phyloP scores from a whole-genome alignment of 305 asterid species.

The Striga hermonthica region DNA sequence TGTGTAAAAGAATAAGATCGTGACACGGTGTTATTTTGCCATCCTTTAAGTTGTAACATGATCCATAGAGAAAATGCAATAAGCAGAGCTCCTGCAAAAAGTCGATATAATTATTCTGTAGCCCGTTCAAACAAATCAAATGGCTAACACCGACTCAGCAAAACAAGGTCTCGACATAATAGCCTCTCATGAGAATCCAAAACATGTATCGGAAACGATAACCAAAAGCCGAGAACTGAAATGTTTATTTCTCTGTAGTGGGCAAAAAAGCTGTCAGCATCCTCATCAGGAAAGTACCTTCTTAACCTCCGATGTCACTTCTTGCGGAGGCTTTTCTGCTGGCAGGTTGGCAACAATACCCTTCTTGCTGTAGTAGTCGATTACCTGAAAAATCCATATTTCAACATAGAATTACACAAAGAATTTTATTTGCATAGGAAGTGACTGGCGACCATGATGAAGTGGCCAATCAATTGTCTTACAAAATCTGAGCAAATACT shows the following conservation, averaged over 20 bases:
- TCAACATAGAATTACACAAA: not conserved
- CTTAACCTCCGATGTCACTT: conserved; percentile 62
- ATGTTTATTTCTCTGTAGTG: conserved; percentile 22
- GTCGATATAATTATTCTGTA: no score
- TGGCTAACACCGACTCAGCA: conserved; percentile 2
- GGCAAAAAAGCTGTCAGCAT: not conserved
- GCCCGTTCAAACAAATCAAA: no score
- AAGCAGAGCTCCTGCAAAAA: no score
- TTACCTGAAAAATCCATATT: conserved; percentile 44
- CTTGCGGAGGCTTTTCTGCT: conserved; percentile 76
- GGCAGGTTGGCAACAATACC: conserved; percentile 68
- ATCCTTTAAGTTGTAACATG: no score
- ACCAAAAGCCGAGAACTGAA: conserved; percentile 22
- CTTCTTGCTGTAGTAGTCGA: conserved; percentile 66
- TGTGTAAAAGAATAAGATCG: no score
- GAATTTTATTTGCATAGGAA: not conserved
- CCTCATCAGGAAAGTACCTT: conserved; percentile 53
- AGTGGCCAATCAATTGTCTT: not conserved
- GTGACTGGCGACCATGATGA: no score
- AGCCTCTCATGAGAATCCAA: not conserved
- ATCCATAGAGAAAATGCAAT: no score
- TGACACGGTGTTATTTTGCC: no score
- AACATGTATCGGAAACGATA: conserved; percentile 28
- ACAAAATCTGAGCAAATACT: not conserved
- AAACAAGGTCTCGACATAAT: conserved; percentile 1